A percentile compares a stretch with the other conserved stretches of the same genome.
These are phyloP conservation scores for Spizellomyces punctatus DNA, from an alignment of 192 early-diverging fungal genomes.

Conservation along the genomic window DNA sequence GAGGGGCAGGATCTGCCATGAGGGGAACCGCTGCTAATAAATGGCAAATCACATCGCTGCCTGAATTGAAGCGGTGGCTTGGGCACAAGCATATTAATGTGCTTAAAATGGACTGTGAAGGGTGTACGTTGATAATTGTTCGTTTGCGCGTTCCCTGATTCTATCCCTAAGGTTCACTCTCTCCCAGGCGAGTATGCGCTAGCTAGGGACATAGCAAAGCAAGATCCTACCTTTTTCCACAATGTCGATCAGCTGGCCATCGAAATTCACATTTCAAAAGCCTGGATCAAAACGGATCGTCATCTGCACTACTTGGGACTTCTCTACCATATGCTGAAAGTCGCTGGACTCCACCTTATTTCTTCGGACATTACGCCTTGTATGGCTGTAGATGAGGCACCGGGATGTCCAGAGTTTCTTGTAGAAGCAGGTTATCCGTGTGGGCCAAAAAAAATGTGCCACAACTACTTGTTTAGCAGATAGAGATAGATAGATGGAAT, in stretches of 20 bases:
- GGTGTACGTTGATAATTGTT: not conserved
- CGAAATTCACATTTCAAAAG: conserved; percentile 13
- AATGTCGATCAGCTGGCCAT: conserved; percentile 18
- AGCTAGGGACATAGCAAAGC: conserved; percentile 2
- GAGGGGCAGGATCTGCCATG: not conserved
- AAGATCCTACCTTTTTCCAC: conserved; percentile 10
- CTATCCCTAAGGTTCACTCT: too few species aligned
- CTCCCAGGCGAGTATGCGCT: conserved; percentile 17
- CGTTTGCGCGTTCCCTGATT: not conserved
- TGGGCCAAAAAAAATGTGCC: conserved; percentile 13
- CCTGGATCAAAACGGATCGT: conserved; percentile 8
- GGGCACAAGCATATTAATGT: conserved; percentile 2
- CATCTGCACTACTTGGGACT: conserved; percentile 13
- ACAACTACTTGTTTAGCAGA: conserved; percentile 20
- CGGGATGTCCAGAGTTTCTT: conserved; percentile 4
- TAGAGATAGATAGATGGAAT: too few species aligned
- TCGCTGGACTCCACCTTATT: not conserved
- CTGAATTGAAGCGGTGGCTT: conserved; percentile 6
- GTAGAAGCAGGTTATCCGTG: conserved; percentile 2
- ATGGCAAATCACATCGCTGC: conserved; percentile 20
- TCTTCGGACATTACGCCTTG: conserved; percentile 9
- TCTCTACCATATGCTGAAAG: conserved; percentile 12
- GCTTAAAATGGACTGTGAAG: conserved; percentile 19
- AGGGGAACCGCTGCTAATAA: not conserved
- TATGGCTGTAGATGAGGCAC: conserved; percentile 8